Percentiles rank a stretch among this genome's conserved stretches.
These are phyloP conservation scores for Coemansia sp. DNA, from an alignment of 192 early-diverging fungal genomes.

Conservation along the genomic window DNA sequence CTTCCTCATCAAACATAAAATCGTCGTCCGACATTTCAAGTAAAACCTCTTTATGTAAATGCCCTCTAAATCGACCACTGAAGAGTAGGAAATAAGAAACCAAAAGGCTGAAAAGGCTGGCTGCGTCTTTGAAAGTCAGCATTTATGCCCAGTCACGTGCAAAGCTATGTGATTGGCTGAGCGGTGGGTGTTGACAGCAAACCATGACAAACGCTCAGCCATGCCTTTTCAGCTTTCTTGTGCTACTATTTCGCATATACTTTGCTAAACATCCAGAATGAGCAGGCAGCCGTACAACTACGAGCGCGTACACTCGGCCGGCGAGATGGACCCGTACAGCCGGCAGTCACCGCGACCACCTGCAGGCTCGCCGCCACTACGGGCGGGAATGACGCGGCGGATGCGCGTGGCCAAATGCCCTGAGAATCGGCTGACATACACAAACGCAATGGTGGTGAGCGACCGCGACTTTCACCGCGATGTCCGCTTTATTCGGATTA, in stretches of 20 bases:
- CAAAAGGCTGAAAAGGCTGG: neutral
- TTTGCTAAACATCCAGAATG: conserved; percentile 12
- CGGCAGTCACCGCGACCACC: conserved; percentile 10
- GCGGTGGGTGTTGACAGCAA: neutral
- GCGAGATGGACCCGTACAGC: conserved; percentile 49
- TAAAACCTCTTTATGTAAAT: neutral
- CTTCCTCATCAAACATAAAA: conserved; percentile 49
- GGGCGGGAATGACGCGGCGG: conserved; percentile 27
- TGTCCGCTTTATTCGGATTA: conserved; percentile 71
- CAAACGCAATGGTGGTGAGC: conserved; percentile 78
- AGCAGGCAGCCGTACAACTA: conserved; percentile 39
- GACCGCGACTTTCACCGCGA: conserved; percentile 68
- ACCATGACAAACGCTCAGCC: neutral
- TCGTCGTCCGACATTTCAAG: conserved; percentile 50
- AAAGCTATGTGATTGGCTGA: neutral
- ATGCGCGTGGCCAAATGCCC: conserved; percentile 55
- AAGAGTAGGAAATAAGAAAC: neutral
- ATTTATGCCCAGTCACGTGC: neutral
- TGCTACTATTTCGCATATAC: neutral
- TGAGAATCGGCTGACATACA: conserved; percentile 54
- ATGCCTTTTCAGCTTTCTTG: neutral
- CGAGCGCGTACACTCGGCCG: conserved; percentile 37
- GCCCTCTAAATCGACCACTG: neutral
- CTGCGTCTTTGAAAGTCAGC: neutral
- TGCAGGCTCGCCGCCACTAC: conserved; percentile 2